Evolutionary conservation across 805 yeast species (phyloP).

Genomic region (Grigorovia jiainica): DNA sequence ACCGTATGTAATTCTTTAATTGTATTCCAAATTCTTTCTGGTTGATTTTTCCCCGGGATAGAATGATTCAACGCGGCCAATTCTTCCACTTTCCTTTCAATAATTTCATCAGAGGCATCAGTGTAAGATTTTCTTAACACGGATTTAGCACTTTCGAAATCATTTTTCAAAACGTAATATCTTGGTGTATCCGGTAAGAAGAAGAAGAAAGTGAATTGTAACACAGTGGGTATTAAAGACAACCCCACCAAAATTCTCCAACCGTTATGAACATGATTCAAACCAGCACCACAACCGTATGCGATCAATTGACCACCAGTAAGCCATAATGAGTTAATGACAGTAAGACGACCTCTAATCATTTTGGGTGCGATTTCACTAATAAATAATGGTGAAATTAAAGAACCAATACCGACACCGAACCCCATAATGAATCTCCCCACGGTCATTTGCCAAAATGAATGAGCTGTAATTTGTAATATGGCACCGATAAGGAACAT

Average conservation of each 20-base stretch:
- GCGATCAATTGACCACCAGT: conserved; percentile 95
- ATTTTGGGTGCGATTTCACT: conserved; percentile 87
- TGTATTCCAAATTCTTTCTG: conserved; percentile 48
- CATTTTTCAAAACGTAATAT: conserved; percentile 65
- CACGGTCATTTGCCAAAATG: conserved; percentile 83
- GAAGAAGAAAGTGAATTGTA: conserved; percentile 66
- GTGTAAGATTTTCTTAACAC: conserved; percentile 58
- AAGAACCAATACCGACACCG: conserved; percentile 92
- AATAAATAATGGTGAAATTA: conserved; percentile 89
- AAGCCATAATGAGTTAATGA: conserved; percentile 77
- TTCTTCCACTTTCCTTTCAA: conserved; percentile 61
- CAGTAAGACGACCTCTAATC: conserved; percentile 85
- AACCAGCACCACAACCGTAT: conserved; percentile 87
- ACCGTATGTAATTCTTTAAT: conserved; percentile 52
- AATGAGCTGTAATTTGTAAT: conserved; percentile 70
- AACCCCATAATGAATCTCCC: conserved; percentile 93
- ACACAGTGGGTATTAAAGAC: conserved; percentile 75
- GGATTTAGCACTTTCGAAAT: conserved; percentile 51
- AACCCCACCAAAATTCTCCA: conserved; percentile 92
- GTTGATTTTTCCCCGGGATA: conserved; percentile 39
- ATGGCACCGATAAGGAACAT: conserved; percentile 79
- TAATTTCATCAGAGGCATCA: conserved; percentile 52
- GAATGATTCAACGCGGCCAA: conserved; percentile 39
- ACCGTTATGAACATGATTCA: conserved; percentile 63
- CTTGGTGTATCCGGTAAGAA: conserved; percentile 96